A percentile compares a stretch with the other conserved stretches of the same genome.
Conservation (phyloP, 257 asterid species). For the Solanum peruvianum region DNA sequence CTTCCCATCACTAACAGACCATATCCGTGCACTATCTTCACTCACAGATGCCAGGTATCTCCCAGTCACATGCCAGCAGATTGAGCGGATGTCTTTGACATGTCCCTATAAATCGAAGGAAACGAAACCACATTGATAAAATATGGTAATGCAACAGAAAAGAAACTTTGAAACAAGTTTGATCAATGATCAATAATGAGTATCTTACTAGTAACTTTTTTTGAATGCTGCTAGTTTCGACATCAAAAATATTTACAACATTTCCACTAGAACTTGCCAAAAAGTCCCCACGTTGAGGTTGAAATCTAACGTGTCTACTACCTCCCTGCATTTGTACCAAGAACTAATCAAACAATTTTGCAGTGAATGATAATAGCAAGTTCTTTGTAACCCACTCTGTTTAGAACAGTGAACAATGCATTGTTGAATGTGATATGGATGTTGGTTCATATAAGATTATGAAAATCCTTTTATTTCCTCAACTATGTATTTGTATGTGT, state of each 20-base stretch:
- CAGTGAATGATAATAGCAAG: background rate
- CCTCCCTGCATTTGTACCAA: constrained; percentile 30
- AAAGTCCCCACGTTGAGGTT: constrained; percentile 20
- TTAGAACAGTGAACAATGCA: background rate
- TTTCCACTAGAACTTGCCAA: constrained; percentile 34
- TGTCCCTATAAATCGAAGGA: constrained; percentile 24
- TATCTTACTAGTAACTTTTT: constrained; percentile 22
- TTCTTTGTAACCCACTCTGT: background rate
- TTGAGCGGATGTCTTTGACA: constrained; percentile 17
- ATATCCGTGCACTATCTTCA: constrained; percentile 33
- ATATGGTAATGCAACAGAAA: background rate
- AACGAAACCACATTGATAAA: background rate
- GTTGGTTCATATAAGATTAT: background rate
- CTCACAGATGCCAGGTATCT: constrained; percentile 29
- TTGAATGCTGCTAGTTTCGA: constrained; percentile 16
- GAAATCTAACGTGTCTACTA: constrained; percentile 31
- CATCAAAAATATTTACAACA: constrained; percentile 24
- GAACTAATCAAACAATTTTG: background rate
- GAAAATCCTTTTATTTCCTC: background rate
- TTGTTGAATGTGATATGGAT: background rate
- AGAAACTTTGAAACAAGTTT: background rate
- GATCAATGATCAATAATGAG: background rate
- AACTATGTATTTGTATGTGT: background rate
- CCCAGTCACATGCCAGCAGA: constrained; percentile 35
- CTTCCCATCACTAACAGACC: constrained; percentile 19